Conservation (phyloP, 306 rosid genomes). For the Sicyos baderoa region DNA sequence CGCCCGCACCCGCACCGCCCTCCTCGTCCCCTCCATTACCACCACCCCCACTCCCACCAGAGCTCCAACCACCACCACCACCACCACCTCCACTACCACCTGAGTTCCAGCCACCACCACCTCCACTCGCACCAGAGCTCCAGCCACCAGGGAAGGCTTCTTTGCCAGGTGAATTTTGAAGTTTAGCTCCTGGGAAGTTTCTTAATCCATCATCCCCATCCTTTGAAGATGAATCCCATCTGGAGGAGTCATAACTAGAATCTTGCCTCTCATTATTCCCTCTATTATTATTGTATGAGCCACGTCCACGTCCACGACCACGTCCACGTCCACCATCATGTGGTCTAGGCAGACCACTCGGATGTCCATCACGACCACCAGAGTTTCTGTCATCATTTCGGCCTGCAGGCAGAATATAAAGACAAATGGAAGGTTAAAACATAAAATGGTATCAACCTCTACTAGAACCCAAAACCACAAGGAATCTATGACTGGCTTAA, state of each 20-base stretch:
- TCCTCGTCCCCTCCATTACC: background rate
- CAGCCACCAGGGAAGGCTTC: constrained; percentile 89
- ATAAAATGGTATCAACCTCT: background rate
- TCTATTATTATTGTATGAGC: constrained; percentile 42
- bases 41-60: constrained; percentile 32
- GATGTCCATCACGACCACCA: constrained; percentile 29
- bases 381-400: constrained; percentile 21
- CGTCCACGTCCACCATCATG: constrained; percentile 66
- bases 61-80: constrained; percentile 50
- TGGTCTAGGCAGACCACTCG: constrained; percentile 91
- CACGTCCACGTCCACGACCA: constrained; percentile 75
- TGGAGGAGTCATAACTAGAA: constrained; percentile 41
- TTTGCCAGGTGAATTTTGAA: constrained; percentile 76
- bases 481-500: background rate
- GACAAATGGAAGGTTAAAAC: background rate
- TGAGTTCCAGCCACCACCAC: constrained; percentile 11
- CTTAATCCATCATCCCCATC: constrained; percentile 62
- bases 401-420: constrained; percentile 28
- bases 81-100: background rate
- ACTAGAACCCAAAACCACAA: background rate
- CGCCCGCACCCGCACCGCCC: background rate
- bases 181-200: constrained; percentile 65
- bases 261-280: constrained; percentile 67
- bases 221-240: constrained; percentile 62
- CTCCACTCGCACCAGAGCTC: constrained; percentile 39